Base-by-base conservation (phyloP, 345 rosid species). In the Eucalyptus pumila region DNA sequence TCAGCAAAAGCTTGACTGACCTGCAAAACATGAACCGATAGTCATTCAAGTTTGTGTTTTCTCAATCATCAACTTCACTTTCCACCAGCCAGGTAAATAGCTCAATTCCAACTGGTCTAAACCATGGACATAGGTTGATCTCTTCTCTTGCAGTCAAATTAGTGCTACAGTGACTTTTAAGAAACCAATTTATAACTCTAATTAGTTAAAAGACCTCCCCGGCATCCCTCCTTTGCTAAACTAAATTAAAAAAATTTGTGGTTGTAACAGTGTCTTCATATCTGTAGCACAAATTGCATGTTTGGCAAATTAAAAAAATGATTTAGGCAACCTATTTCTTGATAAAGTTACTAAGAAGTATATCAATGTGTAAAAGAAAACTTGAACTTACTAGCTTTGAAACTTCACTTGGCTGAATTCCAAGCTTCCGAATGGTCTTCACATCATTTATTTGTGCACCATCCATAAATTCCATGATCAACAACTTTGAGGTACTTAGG, bases 381-480 rank as follows among this genome's bases (percentile, higher is more conserved):
- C 34, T 86, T 86, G 80, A 76, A 93, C 97, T 95, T 95, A 96
- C 99, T 80, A 98, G 93, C 92, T 90, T 94, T 69, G 99, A 93
- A 90, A 98, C 97, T 86, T 98, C 98, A 81, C 90, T 89, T 5
- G 97, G 97, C 88, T 89, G 96, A 89, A 98, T 94, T 69, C 98
- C 97, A 92, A 98, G 98, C 92, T 88, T 92, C 89, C 11, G 94
- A 76, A 98, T 94, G 88, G 92, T 86, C 93, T 91, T 95, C 91
- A 97, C 94, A 88, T 98, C 98, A 90, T 94, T 93, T 89, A 97
- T 94, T 91, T 95, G 97, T 81, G 95, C 98, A 92, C 97, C 99
- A 85, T 98, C 99, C 88, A 98, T 96, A 92, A 94, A 98, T 92
- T 98, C 99, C 99, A 98, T 98, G 51, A 94, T 95, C 90, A 98